Percentiles rank a stretch among this genome's conserved stretches.
These are phyloP conservation scores for Urtica urens DNA, from an alignment of 306 rosid genomes.

Conservation along the genomic window DNA sequence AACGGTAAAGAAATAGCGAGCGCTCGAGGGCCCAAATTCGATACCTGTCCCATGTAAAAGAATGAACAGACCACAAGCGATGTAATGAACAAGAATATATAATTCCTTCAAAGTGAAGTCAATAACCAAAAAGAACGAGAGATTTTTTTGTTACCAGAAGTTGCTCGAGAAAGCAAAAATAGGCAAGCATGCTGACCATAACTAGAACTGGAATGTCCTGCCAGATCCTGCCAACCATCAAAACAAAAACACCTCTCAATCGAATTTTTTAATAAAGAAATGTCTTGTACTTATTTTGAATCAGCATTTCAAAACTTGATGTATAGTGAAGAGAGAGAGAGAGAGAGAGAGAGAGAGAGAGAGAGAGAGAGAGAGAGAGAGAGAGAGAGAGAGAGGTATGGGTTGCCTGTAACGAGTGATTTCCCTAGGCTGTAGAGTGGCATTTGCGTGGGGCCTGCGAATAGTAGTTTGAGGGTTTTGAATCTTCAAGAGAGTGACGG, in stretches of 20 bases:
- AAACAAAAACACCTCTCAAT: constrained; percentile 11
- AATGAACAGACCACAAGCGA: too few species aligned
- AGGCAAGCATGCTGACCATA: constrained; percentile 86
- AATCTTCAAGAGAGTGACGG: constrained; percentile 69
- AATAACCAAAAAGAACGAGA: constrained; percentile 8
- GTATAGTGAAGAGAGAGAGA: too few species aligned
- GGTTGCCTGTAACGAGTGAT: constrained; percentile 45
- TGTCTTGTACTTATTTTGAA: too few species aligned
- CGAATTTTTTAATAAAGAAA: too few species aligned
- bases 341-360: too few species aligned
- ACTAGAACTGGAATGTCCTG: constrained; percentile 63
- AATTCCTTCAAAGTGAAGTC: constrained; percentile 2
- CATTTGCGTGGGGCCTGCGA: constrained; percentile 15
- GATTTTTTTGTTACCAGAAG: constrained; percentile 79
- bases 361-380: too few species aligned
- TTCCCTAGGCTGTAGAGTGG: constrained; percentile 31
- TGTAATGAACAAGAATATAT: constrained; percentile 9
- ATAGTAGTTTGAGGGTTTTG: constrained; percentile 31
- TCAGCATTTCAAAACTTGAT: too few species aligned
- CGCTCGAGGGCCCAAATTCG: constrained; percentile 73
- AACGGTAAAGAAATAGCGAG: constrained; percentile 75
- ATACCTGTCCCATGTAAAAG: constrained; percentile 46
- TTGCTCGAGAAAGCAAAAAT: constrained; percentile 90
- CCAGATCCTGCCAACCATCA: constrained; percentile 57
- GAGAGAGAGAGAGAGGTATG: not conserved